phyloP scores from a whole-genome alignment of 352 stramenopile species.

The Phytopythium cucurbitacearum region DNA sequence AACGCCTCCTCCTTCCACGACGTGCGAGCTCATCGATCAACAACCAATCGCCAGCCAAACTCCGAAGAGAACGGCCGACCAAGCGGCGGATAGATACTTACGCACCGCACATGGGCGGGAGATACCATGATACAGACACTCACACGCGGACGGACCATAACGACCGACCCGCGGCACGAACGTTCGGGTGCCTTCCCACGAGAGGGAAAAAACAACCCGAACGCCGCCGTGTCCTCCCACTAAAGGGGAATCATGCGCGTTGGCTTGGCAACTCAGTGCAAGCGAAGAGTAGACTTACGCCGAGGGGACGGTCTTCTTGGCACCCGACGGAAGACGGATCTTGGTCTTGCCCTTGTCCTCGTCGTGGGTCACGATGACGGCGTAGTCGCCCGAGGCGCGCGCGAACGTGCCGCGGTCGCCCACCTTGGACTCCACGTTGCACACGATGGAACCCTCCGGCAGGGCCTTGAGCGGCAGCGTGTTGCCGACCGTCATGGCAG shows the following conservation, averaged over 20 bases:
- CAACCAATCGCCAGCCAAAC: background rate
- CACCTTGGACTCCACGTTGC: constrained; percentile 95
- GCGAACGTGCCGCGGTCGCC: constrained; percentile 97
- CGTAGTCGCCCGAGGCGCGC: constrained; percentile 96
- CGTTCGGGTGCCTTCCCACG: constrained; percentile 2
- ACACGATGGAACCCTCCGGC: constrained; percentile 98
- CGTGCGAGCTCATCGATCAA: background rate
- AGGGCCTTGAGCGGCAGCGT: constrained; percentile 94
- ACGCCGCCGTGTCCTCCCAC: constrained; percentile 27
- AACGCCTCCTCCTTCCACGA: constrained; percentile 5
- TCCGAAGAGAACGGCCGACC: background rate
- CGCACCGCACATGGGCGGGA: constrained; percentile 74
- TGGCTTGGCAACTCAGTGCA: constrained; percentile 10
- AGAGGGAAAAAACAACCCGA: constrained; percentile 9
- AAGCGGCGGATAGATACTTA: constrained; percentile 64
- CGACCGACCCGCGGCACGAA: constrained; percentile 17
- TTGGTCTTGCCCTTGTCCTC: constrained; percentile 97
- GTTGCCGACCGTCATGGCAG: constrained; percentile 94
- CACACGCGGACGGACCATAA: constrained; percentile 25
- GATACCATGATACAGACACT: constrained; percentile 27
- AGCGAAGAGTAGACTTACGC: constrained; percentile 71
- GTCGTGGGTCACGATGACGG: constrained; percentile 98
- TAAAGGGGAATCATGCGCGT: constrained; percentile 3
- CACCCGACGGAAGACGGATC: constrained; percentile 94
- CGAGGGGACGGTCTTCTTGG: constrained; percentile 96